phyloP scores from a whole-genome alignment of 2,329 filamentous ascomycete species.

The Pseudomassariella vexata region DNA sequence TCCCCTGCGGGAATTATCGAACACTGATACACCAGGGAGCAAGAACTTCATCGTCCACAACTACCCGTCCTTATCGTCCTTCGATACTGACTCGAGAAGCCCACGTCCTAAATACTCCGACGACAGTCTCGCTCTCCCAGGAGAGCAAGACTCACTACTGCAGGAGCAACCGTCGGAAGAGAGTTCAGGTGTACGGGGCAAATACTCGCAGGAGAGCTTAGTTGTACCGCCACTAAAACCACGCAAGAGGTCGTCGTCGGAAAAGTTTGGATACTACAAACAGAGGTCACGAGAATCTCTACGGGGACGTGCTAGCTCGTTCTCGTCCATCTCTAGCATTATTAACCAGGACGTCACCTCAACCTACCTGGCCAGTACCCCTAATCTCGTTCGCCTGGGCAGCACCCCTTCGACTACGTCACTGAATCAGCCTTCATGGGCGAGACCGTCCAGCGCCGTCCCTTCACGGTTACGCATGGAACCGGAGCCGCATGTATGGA shows the following conservation, averaged over 20 bases:
- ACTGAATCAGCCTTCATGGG: constrained; percentile 19
- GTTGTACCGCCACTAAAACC: constrained; percentile 50
- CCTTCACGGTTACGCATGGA: constrained; percentile 32
- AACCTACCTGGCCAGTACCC: constrained; percentile 31
- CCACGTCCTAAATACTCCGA: constrained; percentile 23
- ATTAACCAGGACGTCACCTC: constrained; percentile 42
- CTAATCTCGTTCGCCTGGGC: constrained; percentile 31
- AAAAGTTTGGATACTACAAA: constrained; percentile 43
- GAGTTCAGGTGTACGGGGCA: constrained; percentile 29
- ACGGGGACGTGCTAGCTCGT: constrained; percentile 40
- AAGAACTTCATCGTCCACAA: constrained; percentile 50
- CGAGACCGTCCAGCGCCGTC: constrained; percentile 14
- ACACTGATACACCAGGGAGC: constrained; percentile 24
- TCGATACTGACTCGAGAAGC: constrained; percentile 20
- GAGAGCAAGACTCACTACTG: no score
- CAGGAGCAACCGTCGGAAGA: no score
- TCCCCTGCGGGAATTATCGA: constrained; percentile 10
- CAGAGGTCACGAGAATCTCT: constrained; percentile 48
- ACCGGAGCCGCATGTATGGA: constrained; percentile 53
- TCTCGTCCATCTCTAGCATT: constrained; percentile 50
- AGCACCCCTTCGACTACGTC: constrained; percentile 19
- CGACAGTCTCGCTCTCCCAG: no score
- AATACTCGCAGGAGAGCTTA: constrained; percentile 58
- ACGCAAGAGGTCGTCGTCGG: constrained; percentile 38
- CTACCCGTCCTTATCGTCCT: constrained; percentile 32